phyloP scores from a whole-genome alignment of 2,329 filamentous ascomycete species.

The Trichothecium roseum region DNA sequence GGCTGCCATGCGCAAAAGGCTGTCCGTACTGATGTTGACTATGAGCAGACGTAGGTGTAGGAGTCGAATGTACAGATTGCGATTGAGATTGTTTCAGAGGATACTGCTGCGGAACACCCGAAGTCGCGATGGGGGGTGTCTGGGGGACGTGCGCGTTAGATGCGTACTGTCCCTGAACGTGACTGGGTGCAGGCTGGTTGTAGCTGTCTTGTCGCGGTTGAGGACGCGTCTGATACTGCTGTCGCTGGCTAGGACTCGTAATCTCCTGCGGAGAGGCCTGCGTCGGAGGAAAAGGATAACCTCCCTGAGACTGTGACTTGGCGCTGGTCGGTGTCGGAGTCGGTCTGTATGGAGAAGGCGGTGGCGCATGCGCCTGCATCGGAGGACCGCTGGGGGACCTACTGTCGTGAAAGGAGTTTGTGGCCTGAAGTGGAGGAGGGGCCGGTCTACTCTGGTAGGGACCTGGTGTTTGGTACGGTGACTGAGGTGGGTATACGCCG shows the following conservation, averaged over 20 bases:
- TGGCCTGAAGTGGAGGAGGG: conserved; percentile 35
- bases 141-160: conserved; percentile 32
- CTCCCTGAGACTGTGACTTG: conserved; percentile 28
- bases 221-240: conserved; percentile 35
- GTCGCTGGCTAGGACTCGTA: conserved; percentile 39
- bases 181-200: conserved; percentile 19
- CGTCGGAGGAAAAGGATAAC: conserved; percentile 40
- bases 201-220: conserved; percentile 21
- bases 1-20: conserved; percentile 43
- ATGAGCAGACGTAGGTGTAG: conserved; percentile 53
- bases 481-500: conserved; percentile 21
- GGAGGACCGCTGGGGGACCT: conserved; percentile 37
- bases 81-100: conserved; percentile 37
- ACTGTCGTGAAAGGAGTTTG: conserved; percentile 32
- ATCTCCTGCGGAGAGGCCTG: conserved; percentile 28
- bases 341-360: conserved; percentile 38
- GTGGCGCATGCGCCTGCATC: conserved; percentile 22
- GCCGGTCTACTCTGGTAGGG: conserved; percentile 32
- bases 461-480: conserved; percentile 26
- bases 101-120: conserved; percentile 25
- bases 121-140: conserved; percentile 37
- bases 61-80: conserved; percentile 46
- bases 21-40: conserved; percentile 44
- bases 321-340: conserved; percentile 30
- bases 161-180: conserved; percentile 27